A percentile compares a stretch with the other conserved stretches of the same genome.
Conservation (phyloP, 106 monocot genomes). For the Dioscorea alata region DNA sequence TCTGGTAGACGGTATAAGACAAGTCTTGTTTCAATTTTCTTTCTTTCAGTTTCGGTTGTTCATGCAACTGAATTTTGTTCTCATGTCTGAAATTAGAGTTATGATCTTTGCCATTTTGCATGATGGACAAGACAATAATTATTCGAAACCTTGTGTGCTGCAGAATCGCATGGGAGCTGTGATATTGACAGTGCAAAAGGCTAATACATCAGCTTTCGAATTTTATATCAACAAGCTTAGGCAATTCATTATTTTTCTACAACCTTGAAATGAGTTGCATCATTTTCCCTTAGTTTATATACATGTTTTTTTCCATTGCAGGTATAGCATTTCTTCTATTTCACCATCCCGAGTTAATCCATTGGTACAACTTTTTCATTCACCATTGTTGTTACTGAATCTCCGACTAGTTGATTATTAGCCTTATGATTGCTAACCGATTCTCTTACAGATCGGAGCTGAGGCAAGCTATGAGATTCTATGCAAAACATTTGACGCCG, state of each 20-base stretch:
- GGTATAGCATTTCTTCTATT: slow-evolving; percentile 71
- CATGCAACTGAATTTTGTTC: neutral
- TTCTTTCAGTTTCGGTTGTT: neutral
- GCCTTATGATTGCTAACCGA: neutral
- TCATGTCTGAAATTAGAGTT: neutral
- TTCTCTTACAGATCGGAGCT: slow-evolving; percentile 57
- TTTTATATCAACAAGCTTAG: slow-evolving; percentile 74
- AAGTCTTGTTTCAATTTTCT: too few species aligned
- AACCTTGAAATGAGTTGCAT: neutral
- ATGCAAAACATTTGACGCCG: slow-evolving; percentile 78
- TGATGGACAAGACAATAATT: neutral
- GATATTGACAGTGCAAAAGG: slow-evolving; percentile 89
- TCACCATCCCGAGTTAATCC: slow-evolving; percentile 88
- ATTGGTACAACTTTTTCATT: slow-evolving; percentile 28
- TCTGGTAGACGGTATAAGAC: too few species aligned
- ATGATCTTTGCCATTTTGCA: neutral
- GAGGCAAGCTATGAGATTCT: slow-evolving; percentile 89
- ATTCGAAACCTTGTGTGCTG: slow-evolving; percentile 2
- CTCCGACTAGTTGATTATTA: neutral
- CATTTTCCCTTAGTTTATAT: neutral
- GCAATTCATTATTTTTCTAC: slow-evolving; percentile 5
- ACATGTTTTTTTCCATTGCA: slow-evolving; percentile 20
- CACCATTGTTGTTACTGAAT: neutral
- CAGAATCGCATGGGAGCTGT: slow-evolving; percentile 88
- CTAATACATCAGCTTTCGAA: slow-evolving; percentile 62